Percentiles rank a stretch among this genome's conserved stretches.
Evolutionary conservation across 768 basidiomycete species (phyloP).

Genomic region (Lentinula raphanica): DNA sequence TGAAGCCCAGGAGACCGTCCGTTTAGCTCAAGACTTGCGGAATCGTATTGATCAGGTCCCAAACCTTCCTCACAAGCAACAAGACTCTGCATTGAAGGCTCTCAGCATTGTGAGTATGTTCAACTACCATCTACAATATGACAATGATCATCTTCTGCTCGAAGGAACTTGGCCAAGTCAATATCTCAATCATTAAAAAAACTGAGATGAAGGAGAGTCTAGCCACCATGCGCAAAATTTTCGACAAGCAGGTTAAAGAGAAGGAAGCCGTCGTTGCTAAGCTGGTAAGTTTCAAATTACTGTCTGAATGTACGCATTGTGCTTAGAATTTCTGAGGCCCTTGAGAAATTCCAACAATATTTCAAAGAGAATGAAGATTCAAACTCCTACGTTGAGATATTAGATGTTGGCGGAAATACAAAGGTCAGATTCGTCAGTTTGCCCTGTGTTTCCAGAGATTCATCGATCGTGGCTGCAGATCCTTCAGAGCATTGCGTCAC

Average conservation of each 20-base stretch:
- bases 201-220: slow-evolving; percentile 73
- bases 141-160: neutral
- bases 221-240: slow-evolving; percentile 66
- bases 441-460: neutral
- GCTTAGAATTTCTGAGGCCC: slow-evolving; percentile 40
- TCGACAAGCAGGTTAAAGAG: slow-evolving; percentile 83
- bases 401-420: slow-evolving; percentile 79
- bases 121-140: neutral
- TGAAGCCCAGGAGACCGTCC: slow-evolving; percentile 80
- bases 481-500: slow-evolving; percentile 66
- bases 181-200: slow-evolving; percentile 85
- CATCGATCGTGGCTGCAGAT: slow-evolving; percentile 39
- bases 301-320: neutral
- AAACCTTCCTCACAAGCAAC: slow-evolving; percentile 61
- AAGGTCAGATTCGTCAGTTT: slow-evolving; percentile 48
- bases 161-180: slow-evolving; percentile 84
- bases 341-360: slow-evolving; percentile 62
- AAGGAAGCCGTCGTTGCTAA: slow-evolving; percentile 73
- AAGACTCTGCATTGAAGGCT: slow-evolving; percentile 83
- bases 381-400: slow-evolving; percentile 59
- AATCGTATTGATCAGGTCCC: slow-evolving; percentile 60
- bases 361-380: slow-evolving; percentile 76
- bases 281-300: slow-evolving; percentile 40
- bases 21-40: slow-evolving; percentile 58
- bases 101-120: slow-evolving; percentile 58